Evolutionary conservation across 2,329 filamentous ascomycete genomes (phyloP).

Genomic region (Chrysoporthe austroafricana): DNA sequence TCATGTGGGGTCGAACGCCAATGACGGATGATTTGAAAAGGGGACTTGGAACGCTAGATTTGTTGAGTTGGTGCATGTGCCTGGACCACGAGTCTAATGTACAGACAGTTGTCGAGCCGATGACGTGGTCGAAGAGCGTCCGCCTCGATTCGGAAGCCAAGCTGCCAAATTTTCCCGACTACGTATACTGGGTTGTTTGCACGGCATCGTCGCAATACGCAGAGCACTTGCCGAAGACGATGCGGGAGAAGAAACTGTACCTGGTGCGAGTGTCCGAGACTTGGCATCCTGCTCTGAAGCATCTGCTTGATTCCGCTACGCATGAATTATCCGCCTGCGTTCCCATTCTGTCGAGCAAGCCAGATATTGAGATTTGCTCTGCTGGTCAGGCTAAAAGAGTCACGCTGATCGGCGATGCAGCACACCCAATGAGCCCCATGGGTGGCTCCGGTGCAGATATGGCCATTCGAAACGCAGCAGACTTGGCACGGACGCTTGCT

Average conservation of each 20-base stretch:
- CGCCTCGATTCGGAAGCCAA: slow-evolving; percentile 27
- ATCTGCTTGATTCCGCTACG: slow-evolving; percentile 33
- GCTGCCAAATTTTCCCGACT: slow-evolving; percentile 35
- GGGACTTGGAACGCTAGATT: slow-evolving; percentile 28
- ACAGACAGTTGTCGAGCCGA: slow-evolving; percentile 36
- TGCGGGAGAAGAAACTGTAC: slow-evolving; percentile 33
- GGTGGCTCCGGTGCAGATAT: slow-evolving; percentile 38
- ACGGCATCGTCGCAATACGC: slow-evolving; percentile 34
- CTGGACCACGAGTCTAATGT: slow-evolving; percentile 35
- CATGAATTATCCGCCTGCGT: slow-evolving; percentile 34
- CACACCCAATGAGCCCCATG: slow-evolving; percentile 37
- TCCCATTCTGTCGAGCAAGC: slow-evolving; percentile 37
- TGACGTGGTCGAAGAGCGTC: slow-evolving; percentile 35
- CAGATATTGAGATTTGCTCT: slow-evolving; percentile 33
- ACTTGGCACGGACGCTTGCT: slow-evolving; percentile 34
- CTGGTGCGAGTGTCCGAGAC: slow-evolving; percentile 30
- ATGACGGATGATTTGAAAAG: slow-evolving; percentile 33
- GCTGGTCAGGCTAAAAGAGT: slow-evolving; percentile 27
- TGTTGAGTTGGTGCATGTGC: slow-evolving; percentile 39
- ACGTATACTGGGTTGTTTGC: slow-evolving; percentile 37
- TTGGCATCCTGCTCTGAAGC: slow-evolving; percentile 37
- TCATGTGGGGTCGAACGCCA: slow-evolving; percentile 38
- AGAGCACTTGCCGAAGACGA: slow-evolving; percentile 32
- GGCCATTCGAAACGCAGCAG: slow-evolving; percentile 35
- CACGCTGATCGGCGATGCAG: slow-evolving; percentile 32